A percentile compares a stretch with the other conserved stretches of the same genome.
phyloP scores from a whole-genome alignment of 495 filamentous ascomycete genomes.

The Pseudevernia furfuracea region DNA sequence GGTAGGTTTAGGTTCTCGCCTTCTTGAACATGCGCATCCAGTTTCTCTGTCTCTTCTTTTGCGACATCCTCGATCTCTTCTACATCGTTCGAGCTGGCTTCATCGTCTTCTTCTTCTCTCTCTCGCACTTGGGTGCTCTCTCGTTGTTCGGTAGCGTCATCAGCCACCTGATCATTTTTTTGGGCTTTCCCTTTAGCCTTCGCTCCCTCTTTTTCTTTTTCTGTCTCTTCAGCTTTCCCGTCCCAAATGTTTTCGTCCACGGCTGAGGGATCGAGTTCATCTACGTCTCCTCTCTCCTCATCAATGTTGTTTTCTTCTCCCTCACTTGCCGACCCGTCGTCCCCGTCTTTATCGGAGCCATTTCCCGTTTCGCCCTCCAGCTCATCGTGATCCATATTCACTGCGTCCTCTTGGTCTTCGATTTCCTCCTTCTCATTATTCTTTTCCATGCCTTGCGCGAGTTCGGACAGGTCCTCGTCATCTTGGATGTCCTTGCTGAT shows the following conservation, averaged over 20 bases:
- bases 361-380: slow-evolving; percentile 74
- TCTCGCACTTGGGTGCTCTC: slow-evolving; percentile 34
- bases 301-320: slow-evolving; percentile 55
- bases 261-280: slow-evolving; percentile 77
- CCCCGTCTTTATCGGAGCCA: slow-evolving; percentile 48
- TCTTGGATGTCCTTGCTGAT: slow-evolving; percentile 93
- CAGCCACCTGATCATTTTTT: slow-evolving; percentile 31
- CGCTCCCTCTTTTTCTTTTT: slow-evolving; percentile 66
- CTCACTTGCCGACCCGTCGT: slow-evolving; percentile 22
- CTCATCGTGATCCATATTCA: slow-evolving; percentile 89
- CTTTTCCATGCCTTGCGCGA: slow-evolving; percentile 68
- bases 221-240: slow-evolving; percentile 64
- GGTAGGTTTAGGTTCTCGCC: slow-evolving; percentile 57
- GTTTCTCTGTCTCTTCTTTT: slow-evolving; percentile 53
- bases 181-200: slow-evolving; percentile 41
- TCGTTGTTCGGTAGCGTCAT: slow-evolving; percentile 37
- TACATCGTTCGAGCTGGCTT: slow-evolving; percentile 49
- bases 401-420: slow-evolving; percentile 68
- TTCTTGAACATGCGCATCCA: slow-evolving; percentile 67
- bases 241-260: slow-evolving; percentile 99
- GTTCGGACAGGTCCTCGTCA: slow-evolving; percentile 86
- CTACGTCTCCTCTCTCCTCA: slow-evolving; percentile 80
- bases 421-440: slow-evolving; percentile 50
- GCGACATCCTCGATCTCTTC: slow-evolving; percentile 56
- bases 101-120: slow-evolving; percentile 40